Evolutionary conservation across 2,329 filamentous ascomycete genomes (phyloP), one percentile per base, ranked within the genome.

Genomic region (Apiospora hydei): DNA sequence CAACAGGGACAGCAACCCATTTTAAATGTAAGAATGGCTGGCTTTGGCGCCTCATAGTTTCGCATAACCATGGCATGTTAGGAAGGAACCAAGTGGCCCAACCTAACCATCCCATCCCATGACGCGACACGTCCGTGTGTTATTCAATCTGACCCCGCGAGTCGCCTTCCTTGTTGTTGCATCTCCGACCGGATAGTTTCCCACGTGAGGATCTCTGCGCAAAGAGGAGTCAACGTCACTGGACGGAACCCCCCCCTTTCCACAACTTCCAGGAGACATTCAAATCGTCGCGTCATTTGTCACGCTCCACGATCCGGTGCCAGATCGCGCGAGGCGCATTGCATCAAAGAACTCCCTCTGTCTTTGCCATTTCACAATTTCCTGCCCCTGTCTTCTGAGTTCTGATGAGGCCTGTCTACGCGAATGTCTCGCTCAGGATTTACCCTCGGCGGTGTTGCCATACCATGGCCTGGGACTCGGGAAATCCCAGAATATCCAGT

Each of bases 1-100:
- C 88, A 90, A 16, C 93, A 95, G 82, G 93, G 93, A 49, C 94
- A 96, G 81, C 94, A 96, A 80, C 94, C 94, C 5, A 97, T 97
- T 77, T 84, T 97, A 70, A 93, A 93, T 81, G 89, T 91, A 82
- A 84, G 88, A 83, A 75, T 49, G 67, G 61, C 70, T 72, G 24
- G 26, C 13, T 69, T 26, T 69, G 67, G 44, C 38, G 44, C 34
- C 14, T 38, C 18, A 49, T 49, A 49, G 24, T 30, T 69, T 34
- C 26, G 67, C 47, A 46, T 46, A 57, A 30, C 14, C 51, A 30
- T 34, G 51, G 51, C 24, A 21, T 11, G 34, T 64, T 64, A 41
- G 57, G 18, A 64, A 41, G 34, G 30, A 41, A 64, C 57, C 57
- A 64, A 64, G 57, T 41, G 57, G 57, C 34, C 34, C 57, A 41